These are phyloP conservation scores for Nevesoporus exiguus DNA, from an alignment of 768 basidiomycete species.

Conservation along the genomic window DNA sequence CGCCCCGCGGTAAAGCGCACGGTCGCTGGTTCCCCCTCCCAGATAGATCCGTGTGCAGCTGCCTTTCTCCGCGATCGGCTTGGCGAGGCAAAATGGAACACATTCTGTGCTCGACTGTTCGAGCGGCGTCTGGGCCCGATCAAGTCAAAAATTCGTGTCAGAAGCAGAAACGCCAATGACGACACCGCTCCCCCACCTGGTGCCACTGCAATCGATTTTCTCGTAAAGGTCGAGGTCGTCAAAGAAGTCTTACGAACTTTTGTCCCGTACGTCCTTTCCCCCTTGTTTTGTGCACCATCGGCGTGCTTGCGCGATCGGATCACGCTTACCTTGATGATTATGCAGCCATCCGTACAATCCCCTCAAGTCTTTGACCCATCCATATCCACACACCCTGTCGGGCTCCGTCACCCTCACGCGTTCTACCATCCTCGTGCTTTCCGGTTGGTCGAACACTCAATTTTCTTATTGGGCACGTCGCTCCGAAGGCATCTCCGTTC, in stretches of 20 bases:
- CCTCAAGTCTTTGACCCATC: conserved; percentile 45
- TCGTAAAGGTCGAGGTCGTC: conserved; percentile 51
- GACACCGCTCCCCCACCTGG: conserved; percentile 30
- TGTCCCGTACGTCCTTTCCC: conserved; percentile 41
- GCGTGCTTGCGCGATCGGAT: conserved; percentile 7
- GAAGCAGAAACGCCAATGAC: conserved; percentile 29
- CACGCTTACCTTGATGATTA: conserved; percentile 24
- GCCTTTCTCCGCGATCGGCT: conserved; percentile 44
- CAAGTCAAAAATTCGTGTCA: conserved; percentile 36
- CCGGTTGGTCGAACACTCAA: conserved; percentile 53
- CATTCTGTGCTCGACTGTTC: conserved; percentile 45
- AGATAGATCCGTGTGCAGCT: conserved; percentile 43
- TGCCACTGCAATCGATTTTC: conserved; percentile 48
- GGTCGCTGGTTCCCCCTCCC: conserved; percentile 19
- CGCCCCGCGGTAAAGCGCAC: conserved; percentile 28
- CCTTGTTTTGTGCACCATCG: conserved; percentile 2
- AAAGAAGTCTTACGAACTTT: conserved; percentile 46
- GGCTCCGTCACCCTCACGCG: conserved; percentile 47
- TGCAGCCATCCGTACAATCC: conserved; percentile 52
- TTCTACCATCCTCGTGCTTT: conserved; percentile 44
- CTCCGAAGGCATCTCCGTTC: conserved; percentile 46
- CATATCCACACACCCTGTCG: conserved; percentile 36
- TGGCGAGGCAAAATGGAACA: conserved; percentile 42
- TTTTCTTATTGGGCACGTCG: conserved; percentile 55
- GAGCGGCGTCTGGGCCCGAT: conserved; percentile 42